Percentiles rank a stretch among this genome's conserved stretches.
Evolutionary conservation across 371 early-diverging fungal genomes (phyloP).

Genomic region (Actinomucor elegans): DNA sequence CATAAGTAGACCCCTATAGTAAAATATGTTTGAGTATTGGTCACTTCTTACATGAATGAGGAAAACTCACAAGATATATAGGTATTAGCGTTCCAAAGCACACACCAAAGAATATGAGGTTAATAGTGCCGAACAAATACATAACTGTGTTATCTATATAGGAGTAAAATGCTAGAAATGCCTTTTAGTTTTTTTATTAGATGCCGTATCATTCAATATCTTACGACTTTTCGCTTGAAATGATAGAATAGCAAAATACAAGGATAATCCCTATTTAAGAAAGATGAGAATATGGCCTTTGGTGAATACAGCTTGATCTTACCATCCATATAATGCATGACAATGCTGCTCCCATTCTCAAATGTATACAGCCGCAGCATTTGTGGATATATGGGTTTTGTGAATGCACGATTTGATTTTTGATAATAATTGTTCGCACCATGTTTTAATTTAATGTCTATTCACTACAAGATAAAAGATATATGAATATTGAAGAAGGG

Average conservation of each 20-base stretch:
- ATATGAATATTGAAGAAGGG: no score
- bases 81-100: constrained; percentile 30
- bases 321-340: constrained; percentile 47
- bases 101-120: constrained; percentile 32
- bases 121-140: constrained; percentile 42
- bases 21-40: no score
- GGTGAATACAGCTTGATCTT: constrained; percentile 3
- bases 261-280: constrained; percentile 30
- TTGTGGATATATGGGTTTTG: constrained; percentile 32
- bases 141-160: constrained; percentile 27
- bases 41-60: no score
- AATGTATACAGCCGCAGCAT: constrained; percentile 52
- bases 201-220: constrained; percentile 5
- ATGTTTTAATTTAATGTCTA: no score
- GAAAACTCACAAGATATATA: constrained; percentile 29
- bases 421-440: not conserved
- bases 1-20: constrained; percentile 12
- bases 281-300: not conserved
- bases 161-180: constrained; percentile 41
- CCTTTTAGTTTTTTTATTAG: not conserved
- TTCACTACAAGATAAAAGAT: no score
- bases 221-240: constrained; percentile 49
- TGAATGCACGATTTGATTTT: constrained; percentile 31
- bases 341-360: constrained; percentile 36
- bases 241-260: constrained; percentile 49